Evolutionary conservation across 257 asterid genomes (phyloP).

Genomic region (Solanum pennellii): DNA sequence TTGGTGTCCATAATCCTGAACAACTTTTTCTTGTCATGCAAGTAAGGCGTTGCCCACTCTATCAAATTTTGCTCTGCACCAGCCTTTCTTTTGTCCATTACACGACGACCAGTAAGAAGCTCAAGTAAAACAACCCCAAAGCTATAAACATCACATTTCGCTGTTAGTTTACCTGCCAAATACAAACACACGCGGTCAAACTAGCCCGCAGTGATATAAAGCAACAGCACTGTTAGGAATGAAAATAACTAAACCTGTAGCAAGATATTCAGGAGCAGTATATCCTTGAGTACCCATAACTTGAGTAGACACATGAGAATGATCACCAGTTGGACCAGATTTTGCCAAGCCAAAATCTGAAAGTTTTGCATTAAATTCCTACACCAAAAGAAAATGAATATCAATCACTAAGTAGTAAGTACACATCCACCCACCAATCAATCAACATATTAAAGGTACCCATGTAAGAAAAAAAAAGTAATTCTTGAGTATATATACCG

Average conservation of each 20-base stretch:
- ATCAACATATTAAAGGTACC: neutral
- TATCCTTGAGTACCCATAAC: conserved; percentile 35
- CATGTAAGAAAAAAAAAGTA: neutral
- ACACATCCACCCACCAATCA: neutral
- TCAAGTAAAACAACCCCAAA: conserved; percentile 34
- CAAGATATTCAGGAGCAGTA: conserved; percentile 25
- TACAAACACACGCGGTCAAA: neutral
- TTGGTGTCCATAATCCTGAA: conserved; percentile 21
- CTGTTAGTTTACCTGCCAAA: conserved; percentile 17
- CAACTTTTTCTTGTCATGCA: conserved; percentile 14
- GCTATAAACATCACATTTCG: conserved; percentile 28
- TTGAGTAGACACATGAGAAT: conserved; percentile 20
- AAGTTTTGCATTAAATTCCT: conserved; percentile 33
- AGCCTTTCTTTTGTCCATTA: conserved; percentile 8
- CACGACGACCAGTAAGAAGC: conserved; percentile 25
- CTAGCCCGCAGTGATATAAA: neutral
- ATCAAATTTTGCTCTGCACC: conserved; percentile 11
- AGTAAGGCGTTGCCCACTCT: conserved; percentile 21
- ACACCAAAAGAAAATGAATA: neutral
- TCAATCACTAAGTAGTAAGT: neutral
- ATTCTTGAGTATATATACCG: conserved; percentile 14
- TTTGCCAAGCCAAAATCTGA: conserved; percentile 33
- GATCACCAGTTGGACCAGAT: conserved; percentile 24
- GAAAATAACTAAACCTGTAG: conserved; percentile 10
- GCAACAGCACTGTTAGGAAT: neutral